Base-by-base conservation (phyloP, 495 filamentous ascomycete species). In the Penicillium dipodomyicola region DNA sequence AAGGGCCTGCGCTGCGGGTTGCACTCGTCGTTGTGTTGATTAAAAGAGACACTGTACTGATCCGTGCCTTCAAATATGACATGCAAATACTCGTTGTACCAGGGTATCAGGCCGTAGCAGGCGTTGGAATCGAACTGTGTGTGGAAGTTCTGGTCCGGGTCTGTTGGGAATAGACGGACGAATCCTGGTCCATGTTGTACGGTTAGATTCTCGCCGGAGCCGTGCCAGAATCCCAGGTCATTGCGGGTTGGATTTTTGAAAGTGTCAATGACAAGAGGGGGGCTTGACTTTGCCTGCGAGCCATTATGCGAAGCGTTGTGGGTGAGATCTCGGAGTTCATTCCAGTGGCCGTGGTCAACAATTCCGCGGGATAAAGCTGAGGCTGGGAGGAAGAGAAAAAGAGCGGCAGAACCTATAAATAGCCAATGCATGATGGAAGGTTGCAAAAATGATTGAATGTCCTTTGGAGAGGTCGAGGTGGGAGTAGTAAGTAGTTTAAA, bases 151-250 rank as follows among this genome's bases (percentile, higher is more conserved):
- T 86, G 76, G 64, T 92, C 88, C 17, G 87, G 80, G 62, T 90
- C 84, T 45, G 80, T 80, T 32, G 84, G 85, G 59, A 74, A 78
- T 50, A 92, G 76, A 10, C 80, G 84, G 56, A 90, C 71, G 49
- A 69, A 67, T 47, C 66, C 68, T 63, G 60, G 76, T 70, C 73
- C 67, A 60, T 82, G 80, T 3, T 80, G 80, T 12, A 81, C 57
- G 11, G 73, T 70, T 52, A 87, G 77, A 10, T 77, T 76, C 56
- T 88, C 85, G 49, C 88, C 86, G 2, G 80, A 71, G 0, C 88
- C 88, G 67, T 92, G 88, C 81, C 84, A 92, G 67, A 84, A 82
- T 3, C 82, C 82, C 2, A 91, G 79, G 23, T 79, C 80, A 60
- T 92, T 92, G 30, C 71, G 72, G 33, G 80, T 66, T 7, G 62